Evolutionary conservation across 2,329 filamentous ascomycete genomes (phyloP).

Genomic region (Sarocladiaceae sp.): DNA sequence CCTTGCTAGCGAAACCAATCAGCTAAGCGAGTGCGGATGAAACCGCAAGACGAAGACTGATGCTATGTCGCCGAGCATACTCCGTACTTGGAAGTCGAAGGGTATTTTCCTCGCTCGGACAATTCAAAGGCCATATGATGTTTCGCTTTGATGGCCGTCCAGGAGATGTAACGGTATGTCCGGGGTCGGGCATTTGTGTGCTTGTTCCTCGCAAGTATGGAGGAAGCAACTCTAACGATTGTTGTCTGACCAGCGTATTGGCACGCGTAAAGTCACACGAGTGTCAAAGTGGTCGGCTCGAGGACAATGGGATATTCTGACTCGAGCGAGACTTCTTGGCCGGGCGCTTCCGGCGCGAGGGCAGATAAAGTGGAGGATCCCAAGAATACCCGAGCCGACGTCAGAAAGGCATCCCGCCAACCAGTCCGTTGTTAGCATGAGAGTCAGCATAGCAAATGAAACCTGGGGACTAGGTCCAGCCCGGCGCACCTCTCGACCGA

Average conservation of each 20-base stretch:
- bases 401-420: neutral
- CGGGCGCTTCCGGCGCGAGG: conserved; percentile 7
- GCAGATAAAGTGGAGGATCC: conserved; percentile 1
- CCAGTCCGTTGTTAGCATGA: neutral
- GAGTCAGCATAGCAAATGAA: neutral
- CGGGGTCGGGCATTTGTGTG: no score
- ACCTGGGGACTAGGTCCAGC: neutral
- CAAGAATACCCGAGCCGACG: conserved; percentile 1
- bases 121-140: neutral
- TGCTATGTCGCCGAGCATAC: neutral
- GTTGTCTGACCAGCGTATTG: neutral
- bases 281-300: neutral
- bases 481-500: neutral
- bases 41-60: neutral
- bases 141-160: neutral
- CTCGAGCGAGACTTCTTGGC: no score
- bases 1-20: neutral
- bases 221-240: no score
- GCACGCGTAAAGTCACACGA: neutral
- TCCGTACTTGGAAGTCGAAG: no score
- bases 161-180: neutral
- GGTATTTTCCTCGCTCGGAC: neutral
- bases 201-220: no score
- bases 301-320: no score
- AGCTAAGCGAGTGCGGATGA: neutral